A percentile compares a stretch with the other conserved stretches of the same genome.
These are phyloP conservation scores for Pichia deserticola DNA, from an alignment of 805 yeast genomes.

Conservation along the genomic window DNA sequence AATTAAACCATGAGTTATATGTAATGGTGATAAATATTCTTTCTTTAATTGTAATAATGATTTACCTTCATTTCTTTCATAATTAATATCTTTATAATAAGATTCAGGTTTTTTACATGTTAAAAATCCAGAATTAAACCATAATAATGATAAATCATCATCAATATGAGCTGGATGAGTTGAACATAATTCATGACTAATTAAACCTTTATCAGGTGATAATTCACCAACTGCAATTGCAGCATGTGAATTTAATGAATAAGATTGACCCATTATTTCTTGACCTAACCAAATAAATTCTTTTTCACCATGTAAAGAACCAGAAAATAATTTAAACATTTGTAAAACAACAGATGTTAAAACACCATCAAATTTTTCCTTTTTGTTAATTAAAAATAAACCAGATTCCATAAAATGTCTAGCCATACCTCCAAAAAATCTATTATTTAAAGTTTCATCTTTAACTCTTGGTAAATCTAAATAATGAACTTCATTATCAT, in stretches of 20 bases:
- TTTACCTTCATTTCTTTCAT: constrained; percentile 22
- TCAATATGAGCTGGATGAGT: constrained; percentile 58
- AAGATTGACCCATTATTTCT: constrained; percentile 46
- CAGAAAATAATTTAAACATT: constrained; percentile 35
- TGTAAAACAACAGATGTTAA: constrained; percentile 37
- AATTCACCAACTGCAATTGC: constrained; percentile 51
- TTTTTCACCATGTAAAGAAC: constrained; percentile 70
- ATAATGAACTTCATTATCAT: constrained; percentile 33
- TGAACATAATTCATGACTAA: constrained; percentile 43
- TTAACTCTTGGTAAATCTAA: constrained; percentile 32
- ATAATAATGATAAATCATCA: constrained; percentile 46
- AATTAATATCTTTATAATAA: constrained; percentile 32
- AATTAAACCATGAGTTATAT: constrained; percentile 38
- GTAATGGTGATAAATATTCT: constrained; percentile 34
- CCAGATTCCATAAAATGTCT: constrained; percentile 46
- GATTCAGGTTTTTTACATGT: constrained; percentile 45
- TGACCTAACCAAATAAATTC: constrained; percentile 73
- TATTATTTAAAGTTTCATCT: constrained; percentile 28
- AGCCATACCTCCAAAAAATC: constrained; percentile 36
- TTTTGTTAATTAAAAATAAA: constrained; percentile 38
- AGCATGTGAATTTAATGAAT: constrained; percentile 41
- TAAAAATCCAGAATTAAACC: constrained; percentile 67
- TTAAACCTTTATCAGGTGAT: constrained; percentile 14
- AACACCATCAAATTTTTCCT: constrained; percentile 42
- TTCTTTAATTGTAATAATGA: constrained; percentile 27